A percentile compares a stretch with the other conserved stretches of the same genome.
Evolutionary conservation across 2,329 filamentous ascomycete species (phyloP).

Genomic region (Colletotrichum tabaci): DNA sequence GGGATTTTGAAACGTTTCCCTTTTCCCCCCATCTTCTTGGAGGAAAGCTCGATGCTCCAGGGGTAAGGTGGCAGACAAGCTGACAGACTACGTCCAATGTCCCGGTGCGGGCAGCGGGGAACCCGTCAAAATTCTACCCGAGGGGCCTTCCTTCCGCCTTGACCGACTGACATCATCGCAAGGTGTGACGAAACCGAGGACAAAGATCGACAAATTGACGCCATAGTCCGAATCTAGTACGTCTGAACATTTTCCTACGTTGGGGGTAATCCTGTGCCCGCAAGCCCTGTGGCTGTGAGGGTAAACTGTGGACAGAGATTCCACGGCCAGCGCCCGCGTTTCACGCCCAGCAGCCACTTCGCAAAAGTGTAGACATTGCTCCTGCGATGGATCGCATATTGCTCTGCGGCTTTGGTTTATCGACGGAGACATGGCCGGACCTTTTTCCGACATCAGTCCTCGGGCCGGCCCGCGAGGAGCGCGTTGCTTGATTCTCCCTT

Average conservation of each 20-base stretch:
- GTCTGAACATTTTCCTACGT: constrained; percentile 5
- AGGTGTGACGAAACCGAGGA: constrained; percentile 37
- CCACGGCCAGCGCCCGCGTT: neutral
- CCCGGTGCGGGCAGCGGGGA: constrained; percentile 34
- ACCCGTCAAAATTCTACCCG: constrained; percentile 30
- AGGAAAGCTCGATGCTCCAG: neutral
- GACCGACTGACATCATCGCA: constrained; percentile 40
- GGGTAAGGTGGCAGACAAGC: constrained; percentile 1
- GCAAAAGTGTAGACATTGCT: neutral
- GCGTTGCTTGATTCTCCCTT: constrained; percentile 2
- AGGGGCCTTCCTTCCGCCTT: constrained; percentile 33
- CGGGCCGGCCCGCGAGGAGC: constrained; percentile 26
- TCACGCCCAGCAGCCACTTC: neutral
- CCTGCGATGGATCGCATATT: neutral
- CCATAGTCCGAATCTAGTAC: constrained; percentile 30
- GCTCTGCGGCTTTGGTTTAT: neutral
- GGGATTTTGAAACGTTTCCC: neutral
- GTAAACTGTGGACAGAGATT: neutral
- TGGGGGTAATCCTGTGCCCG: constrained; percentile 12
- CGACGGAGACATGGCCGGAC: neutral
- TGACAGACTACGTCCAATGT: constrained; percentile 24
- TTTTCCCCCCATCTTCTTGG: too few relatives aligned
- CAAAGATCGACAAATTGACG: constrained; percentile 40
- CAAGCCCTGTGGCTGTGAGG: constrained; percentile 13
- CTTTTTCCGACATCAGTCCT: neutral